These are phyloP conservation scores for Globisporangium lucens DNA, from an alignment of 352 stramenopile species.

Conservation along the genomic window DNA sequence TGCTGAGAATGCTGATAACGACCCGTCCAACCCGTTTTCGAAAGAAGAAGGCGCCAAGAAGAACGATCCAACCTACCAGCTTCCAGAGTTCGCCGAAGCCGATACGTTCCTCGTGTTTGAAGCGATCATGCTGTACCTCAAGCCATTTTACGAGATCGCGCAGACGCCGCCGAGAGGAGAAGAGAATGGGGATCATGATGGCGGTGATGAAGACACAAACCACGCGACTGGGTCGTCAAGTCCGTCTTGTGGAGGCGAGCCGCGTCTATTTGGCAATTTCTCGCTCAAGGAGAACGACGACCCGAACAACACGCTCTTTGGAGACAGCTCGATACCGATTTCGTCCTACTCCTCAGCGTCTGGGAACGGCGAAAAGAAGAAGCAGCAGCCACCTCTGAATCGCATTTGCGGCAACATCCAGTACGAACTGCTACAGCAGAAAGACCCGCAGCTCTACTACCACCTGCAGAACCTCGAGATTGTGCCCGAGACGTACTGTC, in stretches of 20 bases:
- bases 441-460: constrained; percentile 78
- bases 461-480: constrained; percentile 81
- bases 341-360: not conserved
- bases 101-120: constrained; percentile 78
- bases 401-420: constrained; percentile 68
- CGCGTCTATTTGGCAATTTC: constrained; percentile 27
- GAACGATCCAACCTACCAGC: constrained; percentile 7
- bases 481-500: constrained; percentile 75
- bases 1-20: not conserved
- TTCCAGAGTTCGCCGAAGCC: constrained; percentile 48
- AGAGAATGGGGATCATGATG: not conserved
- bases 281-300: constrained; percentile 19
- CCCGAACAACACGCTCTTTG: constrained; percentile 3
- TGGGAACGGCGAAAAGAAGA: not conserved
- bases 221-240: constrained; percentile 1
- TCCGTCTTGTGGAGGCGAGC: constrained; percentile 21
- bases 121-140: constrained; percentile 72
- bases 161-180: constrained; percentile 26
- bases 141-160: constrained; percentile 74
- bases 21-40: constrained; percentile 21
- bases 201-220: not conserved
- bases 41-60: not conserved
- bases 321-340: not conserved
- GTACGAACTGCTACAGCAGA: constrained; percentile 73
- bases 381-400: constrained; percentile 47